phyloP scores from a whole-genome alignment of 805 yeast genomes.

The Saccharomycopsis olivae region DNA sequence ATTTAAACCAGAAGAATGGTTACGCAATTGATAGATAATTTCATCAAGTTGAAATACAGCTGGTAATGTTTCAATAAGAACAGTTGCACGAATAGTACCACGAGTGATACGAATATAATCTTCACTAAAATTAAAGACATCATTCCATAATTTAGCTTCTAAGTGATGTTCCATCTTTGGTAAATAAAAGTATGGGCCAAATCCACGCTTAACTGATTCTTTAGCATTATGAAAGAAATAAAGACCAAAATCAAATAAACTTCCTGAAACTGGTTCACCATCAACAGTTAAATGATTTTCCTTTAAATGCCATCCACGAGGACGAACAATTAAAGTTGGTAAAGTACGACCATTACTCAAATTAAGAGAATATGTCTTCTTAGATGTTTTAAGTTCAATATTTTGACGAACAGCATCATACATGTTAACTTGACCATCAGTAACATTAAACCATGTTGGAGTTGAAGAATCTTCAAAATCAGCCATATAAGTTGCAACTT shows the following conservation, averaged over 20 bases:
- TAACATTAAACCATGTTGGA: constrained; percentile 59
- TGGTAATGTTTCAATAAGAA: constrained; percentile 59
- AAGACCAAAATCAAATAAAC: constrained; percentile 58
- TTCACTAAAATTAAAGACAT: constrained; percentile 53
- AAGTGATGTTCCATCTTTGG: constrained; percentile 73
- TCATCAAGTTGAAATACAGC: constrained; percentile 76
- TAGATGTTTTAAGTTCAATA: constrained; percentile 28
- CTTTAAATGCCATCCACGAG: constrained; percentile 66
- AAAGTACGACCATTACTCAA: constrained; percentile 29
- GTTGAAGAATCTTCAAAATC: constrained; percentile 68
- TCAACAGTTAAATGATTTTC: constrained; percentile 59
- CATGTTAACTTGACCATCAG: constrained; percentile 60
- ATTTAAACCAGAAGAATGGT: constrained; percentile 62
- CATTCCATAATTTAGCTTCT: constrained; percentile 71
- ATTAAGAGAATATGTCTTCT: constrained; percentile 38
- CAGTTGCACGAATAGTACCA: constrained; percentile 65
- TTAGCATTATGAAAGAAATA: constrained; percentile 62
- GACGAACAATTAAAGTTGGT: constrained; percentile 44
- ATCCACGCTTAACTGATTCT: constrained; percentile 44
- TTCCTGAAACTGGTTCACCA: constrained; percentile 58
- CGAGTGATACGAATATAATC: constrained; percentile 53
- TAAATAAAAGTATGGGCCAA: constrained; percentile 63
- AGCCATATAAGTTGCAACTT: constrained; percentile 66
- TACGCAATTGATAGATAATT: constrained; percentile 61
- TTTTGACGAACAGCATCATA: constrained; percentile 57